Percentiles rank a stretch among this genome's conserved stretches.
Conservation (phyloP, 805 yeast species). For the Starmerella bombi region DNA sequence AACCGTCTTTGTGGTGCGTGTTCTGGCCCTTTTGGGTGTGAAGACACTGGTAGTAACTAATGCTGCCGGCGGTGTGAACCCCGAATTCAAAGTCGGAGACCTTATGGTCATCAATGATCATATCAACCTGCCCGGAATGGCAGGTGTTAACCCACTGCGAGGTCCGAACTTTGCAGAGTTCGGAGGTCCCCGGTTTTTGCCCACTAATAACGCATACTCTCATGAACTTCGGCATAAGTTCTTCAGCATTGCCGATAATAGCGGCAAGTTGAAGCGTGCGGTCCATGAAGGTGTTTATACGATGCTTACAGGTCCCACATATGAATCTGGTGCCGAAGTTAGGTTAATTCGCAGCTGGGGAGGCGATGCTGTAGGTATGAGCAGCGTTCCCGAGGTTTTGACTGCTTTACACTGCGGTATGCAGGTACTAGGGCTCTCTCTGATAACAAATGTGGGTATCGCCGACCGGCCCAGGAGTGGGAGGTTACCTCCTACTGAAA, state of each 20-base stretch:
- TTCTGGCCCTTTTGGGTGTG: constrained; percentile 51
- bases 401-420: constrained; percentile 83
- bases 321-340: constrained; percentile 87
- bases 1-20: constrained; percentile 75
- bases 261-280: constrained; percentile 32
- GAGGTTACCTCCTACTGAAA: constrained; percentile 12
- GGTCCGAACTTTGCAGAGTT: constrained; percentile 70
- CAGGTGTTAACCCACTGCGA: constrained; percentile 74
- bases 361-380: constrained; percentile 95
- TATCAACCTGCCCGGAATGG: constrained; percentile 77
- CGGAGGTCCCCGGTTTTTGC: constrained; percentile 72
- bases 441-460: constrained; percentile 76
- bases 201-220: constrained; percentile 83
- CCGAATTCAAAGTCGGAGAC: constrained; percentile 62
- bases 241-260: constrained; percentile 36
- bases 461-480: constrained; percentile 34
- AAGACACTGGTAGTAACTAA: constrained; percentile 67
- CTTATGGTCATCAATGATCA: constrained; percentile 85
- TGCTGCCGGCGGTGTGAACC: constrained; percentile 86
- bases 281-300: constrained; percentile 80
- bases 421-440: constrained; percentile 67
- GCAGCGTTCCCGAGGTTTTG: constrained; percentile 91
- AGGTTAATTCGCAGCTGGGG: constrained; percentile 58
- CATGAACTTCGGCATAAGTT: constrained; percentile 52
- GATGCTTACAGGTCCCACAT: constrained; percentile 86